A percentile compares a stretch with the other conserved stretches of the same genome.
Conservation (phyloP, 495 filamentous ascomycete species). For the Podospora bellae-mahoneyi region DNA sequence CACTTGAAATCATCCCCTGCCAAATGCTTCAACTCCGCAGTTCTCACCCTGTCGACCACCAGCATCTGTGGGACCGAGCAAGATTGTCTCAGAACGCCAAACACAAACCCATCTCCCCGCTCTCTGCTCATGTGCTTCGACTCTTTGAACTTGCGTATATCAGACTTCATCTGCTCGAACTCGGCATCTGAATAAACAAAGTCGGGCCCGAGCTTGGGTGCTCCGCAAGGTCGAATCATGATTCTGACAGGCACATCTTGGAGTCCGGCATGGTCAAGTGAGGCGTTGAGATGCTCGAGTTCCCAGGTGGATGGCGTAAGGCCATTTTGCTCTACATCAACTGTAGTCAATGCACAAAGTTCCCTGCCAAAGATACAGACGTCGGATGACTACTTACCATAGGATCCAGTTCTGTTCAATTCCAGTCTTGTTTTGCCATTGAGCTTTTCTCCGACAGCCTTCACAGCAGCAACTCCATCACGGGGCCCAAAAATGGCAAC, state of each 20-base stretch:
- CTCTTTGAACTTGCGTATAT: slow-evolving; percentile 30
- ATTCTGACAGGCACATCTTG: slow-evolving; percentile 29
- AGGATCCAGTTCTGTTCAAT: slow-evolving; percentile 41
- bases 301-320: slow-evolving; percentile 35
- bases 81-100: slow-evolving; percentile 33
- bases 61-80: slow-evolving; percentile 8
- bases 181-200: slow-evolving; percentile 42
- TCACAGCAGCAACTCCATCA: slow-evolving; percentile 24
- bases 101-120: slow-evolving; percentile 46
- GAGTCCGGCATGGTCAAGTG: not conserved
- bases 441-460: not conserved
- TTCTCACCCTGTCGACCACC: slow-evolving; percentile 30
- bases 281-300: slow-evolving; percentile 18
- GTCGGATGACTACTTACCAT: slow-evolving; percentile 26
- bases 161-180: slow-evolving; percentile 29
- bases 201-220: slow-evolving; percentile 26
- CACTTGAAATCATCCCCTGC: slow-evolving; percentile 27
- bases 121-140: slow-evolving; percentile 24
- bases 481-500: slow-evolving; percentile 41
- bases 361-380: not conserved
- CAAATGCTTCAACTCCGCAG: slow-evolving; percentile 23
- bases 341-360: not conserved
- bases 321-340: slow-evolving; percentile 26
- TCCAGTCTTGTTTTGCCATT: slow-evolving; percentile 39
- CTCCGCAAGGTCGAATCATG: slow-evolving; percentile 47